Conservation (phyloP, 2,329 filamentous ascomycete genomes). For the Pseudocercospora cruenta region DNA sequence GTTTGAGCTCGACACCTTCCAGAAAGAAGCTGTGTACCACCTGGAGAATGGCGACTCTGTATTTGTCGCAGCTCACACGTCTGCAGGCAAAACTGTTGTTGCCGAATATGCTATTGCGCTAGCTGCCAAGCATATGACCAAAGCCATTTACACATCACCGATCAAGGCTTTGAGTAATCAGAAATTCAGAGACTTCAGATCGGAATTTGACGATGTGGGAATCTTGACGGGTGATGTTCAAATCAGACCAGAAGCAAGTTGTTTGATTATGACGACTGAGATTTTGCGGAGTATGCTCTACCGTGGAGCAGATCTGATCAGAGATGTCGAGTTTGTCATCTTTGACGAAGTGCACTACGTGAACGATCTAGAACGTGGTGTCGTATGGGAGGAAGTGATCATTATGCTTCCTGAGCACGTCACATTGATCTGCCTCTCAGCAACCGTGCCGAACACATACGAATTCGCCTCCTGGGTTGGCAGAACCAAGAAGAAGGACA, state of each 20-base stretch:
- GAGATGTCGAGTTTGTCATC: constrained; percentile 97
- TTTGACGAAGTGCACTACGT: constrained; percentile 99
- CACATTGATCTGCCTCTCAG: constrained; percentile 90
- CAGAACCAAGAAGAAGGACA: constrained; percentile 96
- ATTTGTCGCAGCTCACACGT: constrained; percentile 96
- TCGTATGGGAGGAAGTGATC: constrained; percentile 99
- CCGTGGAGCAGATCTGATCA: constrained; percentile 89
- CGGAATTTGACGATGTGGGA: constrained; percentile 90
- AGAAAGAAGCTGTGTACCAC: constrained; percentile 98
- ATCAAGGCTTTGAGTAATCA: constrained; percentile 99
- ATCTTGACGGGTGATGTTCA: constrained; percentile 97
- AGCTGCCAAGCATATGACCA: constrained; percentile 98
- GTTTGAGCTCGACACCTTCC: constrained; percentile 96
- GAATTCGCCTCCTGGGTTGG: constrained; percentile 99
- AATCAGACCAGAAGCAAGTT: constrained; percentile 96
- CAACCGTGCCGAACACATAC: constrained; percentile 94
- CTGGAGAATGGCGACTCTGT: constrained; percentile 95
- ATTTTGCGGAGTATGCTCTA: constrained; percentile 98
- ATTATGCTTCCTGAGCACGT: constrained; percentile 99
- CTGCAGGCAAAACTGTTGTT: constrained; percentile 96
- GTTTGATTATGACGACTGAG: constrained; percentile 98
- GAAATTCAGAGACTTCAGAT: constrained; percentile 93
- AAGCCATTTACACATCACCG: constrained; percentile 97
- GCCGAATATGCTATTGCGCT: constrained; percentile 97
- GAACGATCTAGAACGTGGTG: constrained; percentile 91